Base-by-base conservation (phyloP, 2,329 filamentous ascomycete genomes). In the Alternaria longipes region DNA sequence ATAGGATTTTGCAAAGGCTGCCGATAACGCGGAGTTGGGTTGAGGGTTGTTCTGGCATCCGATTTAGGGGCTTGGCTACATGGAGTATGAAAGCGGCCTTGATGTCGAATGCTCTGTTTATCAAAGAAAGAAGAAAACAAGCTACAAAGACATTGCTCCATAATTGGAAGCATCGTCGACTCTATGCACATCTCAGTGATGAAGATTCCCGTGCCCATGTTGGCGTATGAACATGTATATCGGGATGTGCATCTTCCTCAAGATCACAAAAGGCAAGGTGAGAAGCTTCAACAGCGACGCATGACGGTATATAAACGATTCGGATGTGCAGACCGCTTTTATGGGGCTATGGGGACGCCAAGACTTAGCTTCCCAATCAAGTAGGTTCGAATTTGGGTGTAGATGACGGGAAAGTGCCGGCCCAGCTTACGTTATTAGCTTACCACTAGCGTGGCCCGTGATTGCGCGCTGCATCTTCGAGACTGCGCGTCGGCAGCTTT, bases 51-150 rank as follows among this genome's bases (percentile, higher is more conserved):
- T 72, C 60, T 72, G 14, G 69, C 70, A 72, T 65, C 70, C 70
- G 62, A 51, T 72, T 71, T 72, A 72, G 70, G 69, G 70, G 60
- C 59, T 38, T 57, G 34, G 60, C 65, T 41, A 59, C 62, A 70
- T 50, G 58, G 61, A 54, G 60, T 44, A 60, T 18, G 41, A 50
- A 46, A 56, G 66, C 56, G 65, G 66, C 60, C 70, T 71, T 71
- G 70, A 72, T 72, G 70, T 72, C 63, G 66, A 38, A 67, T 57
- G 58, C 58, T 70, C 65, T 63, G 28, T 52, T 55, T 49, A 26
- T 26, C 16, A 40, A 12, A 26, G 14, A 34, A 30, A 28, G 8
- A 14, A 42, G 12, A 32, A 8, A 34, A 41, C 22, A 11, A 14
- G 26, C 24, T 24, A 18, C 54, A 42, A 28, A 18, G 40, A 20